These are phyloP conservation scores for Asterophora parasitica DNA, from an alignment of 768 basidiomycete genomes.

Conservation along the genomic window DNA sequence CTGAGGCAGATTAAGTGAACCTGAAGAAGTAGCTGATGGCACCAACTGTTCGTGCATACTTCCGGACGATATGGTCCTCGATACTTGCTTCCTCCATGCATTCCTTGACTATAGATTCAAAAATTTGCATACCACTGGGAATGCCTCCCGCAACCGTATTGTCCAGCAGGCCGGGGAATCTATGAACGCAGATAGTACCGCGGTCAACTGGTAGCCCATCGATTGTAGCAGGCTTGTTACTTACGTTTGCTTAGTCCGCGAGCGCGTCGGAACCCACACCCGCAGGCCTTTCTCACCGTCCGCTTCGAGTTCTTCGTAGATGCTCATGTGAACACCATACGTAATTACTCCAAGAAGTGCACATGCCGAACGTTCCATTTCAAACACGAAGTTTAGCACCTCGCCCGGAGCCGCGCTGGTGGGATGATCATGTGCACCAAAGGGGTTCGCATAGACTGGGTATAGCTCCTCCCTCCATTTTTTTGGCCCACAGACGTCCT, in stretches of 20 bases:
- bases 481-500: constrained; percentile 60
- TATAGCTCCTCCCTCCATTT: constrained; percentile 91
- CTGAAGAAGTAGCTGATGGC: constrained; percentile 78
- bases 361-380: constrained; percentile 87
- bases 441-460: constrained; percentile 66
- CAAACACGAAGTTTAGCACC: constrained; percentile 67
- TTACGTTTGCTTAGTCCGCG: constrained; percentile 85
- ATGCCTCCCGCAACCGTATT: constrained; percentile 94
- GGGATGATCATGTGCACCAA: constrained; percentile 51
- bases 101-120: constrained; percentile 83
- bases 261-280: constrained; percentile 87
- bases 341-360: constrained; percentile 87
- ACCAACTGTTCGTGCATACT: constrained; percentile 57
- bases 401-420: constrained; percentile 26
- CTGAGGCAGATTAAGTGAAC: constrained; percentile 28
- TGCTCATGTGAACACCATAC: constrained; percentile 89
- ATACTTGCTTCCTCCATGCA: constrained; percentile 92
- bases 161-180: constrained; percentile 70
- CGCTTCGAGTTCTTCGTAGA: constrained; percentile 44
- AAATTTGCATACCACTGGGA: constrained; percentile 65
- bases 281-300: constrained; percentile 38
- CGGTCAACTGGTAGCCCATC: background rate
- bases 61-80: constrained; percentile 54
- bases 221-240: constrained; percentile 16
- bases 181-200: background rate